phyloP scores from a whole-genome alignment of 164 flowering plant species.

The Houttuynia cordata region DNA sequence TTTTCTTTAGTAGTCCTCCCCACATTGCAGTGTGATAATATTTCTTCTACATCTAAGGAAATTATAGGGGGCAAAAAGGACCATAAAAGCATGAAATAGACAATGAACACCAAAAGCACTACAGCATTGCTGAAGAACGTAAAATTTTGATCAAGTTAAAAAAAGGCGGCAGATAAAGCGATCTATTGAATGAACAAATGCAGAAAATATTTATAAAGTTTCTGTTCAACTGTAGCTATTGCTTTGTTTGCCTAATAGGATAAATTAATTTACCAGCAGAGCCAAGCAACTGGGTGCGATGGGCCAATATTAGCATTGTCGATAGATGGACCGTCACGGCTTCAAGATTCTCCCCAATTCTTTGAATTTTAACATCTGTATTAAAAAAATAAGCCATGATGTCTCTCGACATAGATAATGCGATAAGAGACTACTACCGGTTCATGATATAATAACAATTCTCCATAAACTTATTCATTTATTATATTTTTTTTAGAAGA shows the following conservation, averaged over 20 bases:
- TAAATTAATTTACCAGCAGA: slow-evolving; percentile 10
- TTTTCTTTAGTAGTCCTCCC: slow-evolving; percentile 47
- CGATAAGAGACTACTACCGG: background rate
- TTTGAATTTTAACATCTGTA: slow-evolving; percentile 18
- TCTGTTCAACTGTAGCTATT: too few relatives aligned
- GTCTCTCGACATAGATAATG: background rate
- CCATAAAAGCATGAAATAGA: background rate
- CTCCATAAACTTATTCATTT: too few relatives aligned
- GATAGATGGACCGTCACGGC: slow-evolving; percentile 17
- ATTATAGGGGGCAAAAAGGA: background rate
- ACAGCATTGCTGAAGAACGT: background rate
- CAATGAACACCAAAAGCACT: background rate
- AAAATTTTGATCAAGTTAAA: background rate
- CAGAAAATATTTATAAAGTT: too few relatives aligned
- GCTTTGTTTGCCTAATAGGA: too few relatives aligned
- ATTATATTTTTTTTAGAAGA: too few relatives aligned
- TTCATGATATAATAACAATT: too few relatives aligned
- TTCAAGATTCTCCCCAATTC: slow-evolving; percentile 14
- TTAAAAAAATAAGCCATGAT: background rate
- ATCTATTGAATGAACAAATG: background rate
- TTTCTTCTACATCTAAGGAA: slow-evolving; percentile 33
- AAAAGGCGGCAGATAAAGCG: background rate
- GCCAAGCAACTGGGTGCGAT: slow-evolving; percentile 10
- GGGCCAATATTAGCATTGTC: slow-evolving; percentile 12
- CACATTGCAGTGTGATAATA: slow-evolving; percentile 23